These are phyloP conservation scores for Gloeostereum incarnatum DNA, from an alignment of 768 basidiomycete species.

Conservation along the genomic window DNA sequence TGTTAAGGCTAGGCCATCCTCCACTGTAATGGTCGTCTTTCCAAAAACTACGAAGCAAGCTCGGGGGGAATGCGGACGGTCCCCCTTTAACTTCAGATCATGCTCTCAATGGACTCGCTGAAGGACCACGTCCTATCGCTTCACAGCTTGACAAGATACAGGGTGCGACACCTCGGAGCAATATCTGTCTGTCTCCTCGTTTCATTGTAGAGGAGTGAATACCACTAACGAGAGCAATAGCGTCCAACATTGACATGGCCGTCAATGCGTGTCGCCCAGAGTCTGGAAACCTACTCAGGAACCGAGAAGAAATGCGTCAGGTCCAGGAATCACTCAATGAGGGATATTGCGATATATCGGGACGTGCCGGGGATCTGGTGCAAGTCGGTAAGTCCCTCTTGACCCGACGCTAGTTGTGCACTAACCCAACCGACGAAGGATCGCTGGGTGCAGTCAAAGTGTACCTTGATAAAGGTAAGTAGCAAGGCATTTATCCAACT, in stretches of 20 bases:
- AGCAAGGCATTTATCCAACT: background rate
- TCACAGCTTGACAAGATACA: conserved; percentile 3
- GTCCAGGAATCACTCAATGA: conserved; percentile 73
- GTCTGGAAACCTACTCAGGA: conserved; percentile 48
- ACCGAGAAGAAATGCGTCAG: conserved; percentile 57
- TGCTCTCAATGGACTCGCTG: background rate
- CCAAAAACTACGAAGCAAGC: background rate
- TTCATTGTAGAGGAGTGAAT: background rate
- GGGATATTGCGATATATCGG: conserved; percentile 76
- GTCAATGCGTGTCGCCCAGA: conserved; percentile 68
- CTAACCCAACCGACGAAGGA: conserved; percentile 25
- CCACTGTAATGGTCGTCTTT: no score
- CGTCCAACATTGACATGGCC: conserved; percentile 62
- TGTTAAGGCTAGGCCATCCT: no score
- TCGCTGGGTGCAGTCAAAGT: conserved; percentile 54
- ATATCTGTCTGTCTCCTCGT: conserved; percentile 25
- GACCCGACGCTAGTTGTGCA: background rate
- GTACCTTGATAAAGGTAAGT: conserved; percentile 52
- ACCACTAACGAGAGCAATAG: conserved; percentile 17
- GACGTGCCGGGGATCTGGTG: conserved; percentile 48
- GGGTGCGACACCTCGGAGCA: conserved; percentile 27
- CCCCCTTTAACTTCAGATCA: no score
- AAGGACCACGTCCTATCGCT: background rate
- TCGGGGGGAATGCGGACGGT: conserved; percentile 1
- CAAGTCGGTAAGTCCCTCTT: conserved; percentile 39